Percentiles rank a stretch among this genome's conserved stretches.
These are phyloP conservation scores for Candida suzukii DNA, from an alignment of 805 yeast species.

Conservation along the genomic window DNA sequence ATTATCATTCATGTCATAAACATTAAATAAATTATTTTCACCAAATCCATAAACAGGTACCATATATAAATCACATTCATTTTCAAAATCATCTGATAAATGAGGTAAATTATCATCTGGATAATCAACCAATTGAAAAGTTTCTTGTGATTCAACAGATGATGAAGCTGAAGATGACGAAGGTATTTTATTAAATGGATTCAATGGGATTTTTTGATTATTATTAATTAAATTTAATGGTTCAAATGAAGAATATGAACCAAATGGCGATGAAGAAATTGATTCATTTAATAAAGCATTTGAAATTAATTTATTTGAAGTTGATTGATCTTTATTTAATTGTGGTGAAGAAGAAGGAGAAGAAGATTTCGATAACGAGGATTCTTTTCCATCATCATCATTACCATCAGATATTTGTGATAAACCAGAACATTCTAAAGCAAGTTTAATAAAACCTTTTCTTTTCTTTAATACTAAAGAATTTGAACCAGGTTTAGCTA, in stretches of 20 bases:
- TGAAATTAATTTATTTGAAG: neutral
- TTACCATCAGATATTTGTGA: neutral
- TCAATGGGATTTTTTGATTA: neutral
- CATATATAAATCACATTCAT: conserved; percentile 56
- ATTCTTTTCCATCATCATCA: neutral
- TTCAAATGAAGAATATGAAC: neutral
- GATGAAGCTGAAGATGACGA: neutral
- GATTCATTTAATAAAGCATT: neutral
- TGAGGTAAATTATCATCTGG: conserved; percentile 19
- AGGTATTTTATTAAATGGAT: neutral
- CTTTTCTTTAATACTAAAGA: conserved; percentile 71
- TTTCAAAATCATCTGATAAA: neutral
- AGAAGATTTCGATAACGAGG: too few relatives aligned
- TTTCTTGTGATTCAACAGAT: neutral
- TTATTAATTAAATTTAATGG: neutral
- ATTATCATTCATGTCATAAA: too few relatives aligned
- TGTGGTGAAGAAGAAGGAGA: too few relatives aligned
- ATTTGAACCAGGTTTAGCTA: conserved; percentile 55
- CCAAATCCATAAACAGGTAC: conserved; percentile 94
- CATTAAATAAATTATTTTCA: conserved; percentile 57
- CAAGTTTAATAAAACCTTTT: conserved; percentile 84
- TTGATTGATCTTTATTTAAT: too few relatives aligned
- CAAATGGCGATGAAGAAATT: neutral
- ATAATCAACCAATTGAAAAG: neutral
- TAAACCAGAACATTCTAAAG: conserved; percentile 39